These are phyloP conservation scores for Erodium trifolium DNA, from an alignment of 441 rosid species.

Conservation along the genomic window DNA sequence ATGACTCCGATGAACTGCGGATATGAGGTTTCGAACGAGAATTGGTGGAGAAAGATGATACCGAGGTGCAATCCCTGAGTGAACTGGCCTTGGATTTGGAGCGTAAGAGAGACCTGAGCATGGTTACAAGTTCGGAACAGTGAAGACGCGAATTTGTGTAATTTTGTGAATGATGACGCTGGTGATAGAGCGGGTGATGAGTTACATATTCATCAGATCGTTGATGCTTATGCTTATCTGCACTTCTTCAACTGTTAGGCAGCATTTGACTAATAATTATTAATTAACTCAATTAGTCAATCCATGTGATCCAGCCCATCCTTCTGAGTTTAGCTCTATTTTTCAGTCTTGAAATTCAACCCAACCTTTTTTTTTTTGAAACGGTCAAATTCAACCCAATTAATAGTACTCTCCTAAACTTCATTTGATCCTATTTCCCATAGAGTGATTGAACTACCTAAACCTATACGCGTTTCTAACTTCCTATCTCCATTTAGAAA, in stretches of 20 bases:
- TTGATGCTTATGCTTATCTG: not conserved
- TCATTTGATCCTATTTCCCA: too few relatives aligned
- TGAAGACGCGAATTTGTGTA: not conserved
- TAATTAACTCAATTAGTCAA: too few relatives aligned
- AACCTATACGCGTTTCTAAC: too few relatives aligned
- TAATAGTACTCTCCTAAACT: too few relatives aligned
- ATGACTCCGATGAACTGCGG: slow-evolving; percentile 8
- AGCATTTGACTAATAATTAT: too few relatives aligned
- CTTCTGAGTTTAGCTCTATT: too few relatives aligned
- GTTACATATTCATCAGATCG: not conserved
- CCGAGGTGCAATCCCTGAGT: slow-evolving; percentile 20
- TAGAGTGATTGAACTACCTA: too few relatives aligned
- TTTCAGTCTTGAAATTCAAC: too few relatives aligned
- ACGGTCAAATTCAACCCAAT: too few relatives aligned
- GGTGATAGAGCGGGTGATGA: not conserved
- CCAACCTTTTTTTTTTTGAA: too few relatives aligned
- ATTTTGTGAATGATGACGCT: not conserved
- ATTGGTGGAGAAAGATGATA: slow-evolving; percentile 13
- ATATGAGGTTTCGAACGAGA: slow-evolving; percentile 14
- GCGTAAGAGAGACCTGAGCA: slow-evolving; percentile 37
- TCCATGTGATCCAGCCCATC: not conserved
- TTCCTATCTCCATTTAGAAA: too few relatives aligned
- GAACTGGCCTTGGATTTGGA: slow-evolving; percentile 22
- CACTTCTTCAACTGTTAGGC: too few relatives aligned
- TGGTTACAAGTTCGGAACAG: slow-evolving; percentile 18